Base-by-base conservation (phyloP, 2,329 filamentous ascomycete species). In the Alternaria gaisen region DNA sequence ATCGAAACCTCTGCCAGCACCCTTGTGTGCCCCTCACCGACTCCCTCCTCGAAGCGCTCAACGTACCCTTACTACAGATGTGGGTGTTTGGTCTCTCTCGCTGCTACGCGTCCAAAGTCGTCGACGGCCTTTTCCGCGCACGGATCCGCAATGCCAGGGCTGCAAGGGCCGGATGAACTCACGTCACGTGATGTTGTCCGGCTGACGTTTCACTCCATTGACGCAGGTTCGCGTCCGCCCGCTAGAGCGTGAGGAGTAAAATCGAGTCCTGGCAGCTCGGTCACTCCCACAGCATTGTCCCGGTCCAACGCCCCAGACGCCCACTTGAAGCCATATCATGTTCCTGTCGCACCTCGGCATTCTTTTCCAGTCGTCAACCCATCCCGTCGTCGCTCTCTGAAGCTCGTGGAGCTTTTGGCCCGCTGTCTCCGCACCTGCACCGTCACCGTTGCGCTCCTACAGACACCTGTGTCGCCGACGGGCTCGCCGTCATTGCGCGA, bases 321-420 rank as follows among this genome's bases (percentile, higher is more conserved):
- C 56, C 41, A 56, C 55, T 51, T 58, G 54, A 58, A 56, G 44
- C 60, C 68, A 61, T 66, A 77, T 55, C 64, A 78, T 79, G 77
- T 68, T 70, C 65, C 61, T 61, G 63, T 67, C 64, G 57, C 55
- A 43, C 53, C 52, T 59, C 58, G 51, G 40, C 61, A 42, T 63
- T 51, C 58, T 62, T 54, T 63, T 64, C 53, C 66, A 62, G 56
- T 69, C 65, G 64, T 63, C 71, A 69, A 71, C 72, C 68, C 69
- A 64, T 67, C 65, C 65, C 56, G 64, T 67, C 64, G 62, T 60
- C 66, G 68, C 67, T 54, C 76, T 78, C 64, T 78, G 67, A 77
- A 78, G 74, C 75, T 77, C 68, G 63, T 61, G 60, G 67, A 74
- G 71, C 73, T 74, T 77, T 75, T 75, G 73, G 72, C 74, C 72